Conservation (phyloP, 2,329 filamentous ascomycete genomes). For the Colletotrichum orbiculare region DNA sequence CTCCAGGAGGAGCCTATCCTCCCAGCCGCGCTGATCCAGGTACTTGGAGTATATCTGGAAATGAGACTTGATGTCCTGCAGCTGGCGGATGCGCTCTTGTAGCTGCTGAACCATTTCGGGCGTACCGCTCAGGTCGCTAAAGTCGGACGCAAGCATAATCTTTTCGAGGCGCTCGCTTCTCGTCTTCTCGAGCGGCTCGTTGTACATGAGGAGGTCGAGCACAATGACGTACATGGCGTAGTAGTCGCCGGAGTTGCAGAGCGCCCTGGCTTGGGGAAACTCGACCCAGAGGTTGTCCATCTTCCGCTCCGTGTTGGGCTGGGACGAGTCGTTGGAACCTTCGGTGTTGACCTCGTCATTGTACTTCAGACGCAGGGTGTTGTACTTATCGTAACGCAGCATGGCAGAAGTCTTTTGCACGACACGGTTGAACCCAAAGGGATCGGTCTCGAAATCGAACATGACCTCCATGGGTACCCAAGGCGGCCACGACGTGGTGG, state of each 20-base stretch:
- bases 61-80: constrained; percentile 95
- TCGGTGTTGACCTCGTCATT: constrained; percentile 88
- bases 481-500: constrained; percentile 91
- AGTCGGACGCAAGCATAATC: constrained; percentile 98
- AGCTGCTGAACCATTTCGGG: constrained; percentile 92
- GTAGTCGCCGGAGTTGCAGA: constrained; percentile 97
- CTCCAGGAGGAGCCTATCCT: constrained; percentile 89
- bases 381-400: constrained; percentile 97
- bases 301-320: constrained; percentile 75
- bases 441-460: constrained; percentile 94
- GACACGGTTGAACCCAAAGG: constrained; percentile 97
- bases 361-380: constrained; percentile 94
- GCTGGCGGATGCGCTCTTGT: constrained; percentile 90
- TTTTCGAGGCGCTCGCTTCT: constrained; percentile 94
- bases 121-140: constrained; percentile 93
- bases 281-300: constrained; percentile 98
- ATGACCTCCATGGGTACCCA: constrained; percentile 99
- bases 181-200: constrained; percentile 96
- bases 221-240: constrained; percentile 99
- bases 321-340: constrained; percentile 61
- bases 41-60: constrained; percentile 93
- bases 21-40: constrained; percentile 90
- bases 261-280: constrained; percentile 92
- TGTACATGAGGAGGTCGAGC: constrained; percentile 94
- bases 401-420: constrained; percentile 97